Base-by-base conservation (phyloP, 768 basidiomycete species). In the Leccinum uliginosum region DNA sequence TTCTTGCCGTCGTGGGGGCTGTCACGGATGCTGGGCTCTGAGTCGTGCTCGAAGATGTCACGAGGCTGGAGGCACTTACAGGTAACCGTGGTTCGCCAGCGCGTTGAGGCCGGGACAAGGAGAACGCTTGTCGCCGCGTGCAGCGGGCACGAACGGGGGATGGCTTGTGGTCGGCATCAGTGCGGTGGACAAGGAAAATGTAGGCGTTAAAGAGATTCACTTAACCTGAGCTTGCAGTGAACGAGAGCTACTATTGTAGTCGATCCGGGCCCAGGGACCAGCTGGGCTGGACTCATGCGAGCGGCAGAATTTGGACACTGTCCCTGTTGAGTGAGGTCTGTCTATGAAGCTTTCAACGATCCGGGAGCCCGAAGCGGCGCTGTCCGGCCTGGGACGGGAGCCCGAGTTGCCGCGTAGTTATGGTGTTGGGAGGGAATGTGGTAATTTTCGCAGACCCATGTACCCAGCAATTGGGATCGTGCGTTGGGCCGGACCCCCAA, bases 21-120 rank as follows among this genome's bases (percentile, higher is more conserved):
- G 32, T 30, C 29, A 30, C 29, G 29, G 29, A 60, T 7, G 86
- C n/a, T 7, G 19, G 38, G 19, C 30, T 35, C 12, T 62, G 46
- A 52, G 53, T 30, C n/a, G 17, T 47, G 58, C 34, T 45, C 26
- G 1, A 15, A 43, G 3, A 38, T 8, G 3, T 17, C 6, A 19
- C n/a, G 15, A 30, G 45, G 12, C 6, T 30, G 6, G 23, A 9
- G 15, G 29, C 6, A 75, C 85, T 65, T 64, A 89, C 87, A 90
- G 75, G 60, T 86, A 89, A 0, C 85, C 83, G 54, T 90, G 85
- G 62, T 90, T 89, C 0, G 89, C 88, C 65, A 89, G 77, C 0
- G 83, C 75, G 60, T 89, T 90, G 47, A 89, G 73, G 4, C 85
- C 89, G 7, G 89, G 89, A 64, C 88, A 90, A 34, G 84, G 83